These are phyloP conservation scores for Arabidopsis suecica DNA, from an alignment of 345 rosid species.

Conservation along the genomic window DNA sequence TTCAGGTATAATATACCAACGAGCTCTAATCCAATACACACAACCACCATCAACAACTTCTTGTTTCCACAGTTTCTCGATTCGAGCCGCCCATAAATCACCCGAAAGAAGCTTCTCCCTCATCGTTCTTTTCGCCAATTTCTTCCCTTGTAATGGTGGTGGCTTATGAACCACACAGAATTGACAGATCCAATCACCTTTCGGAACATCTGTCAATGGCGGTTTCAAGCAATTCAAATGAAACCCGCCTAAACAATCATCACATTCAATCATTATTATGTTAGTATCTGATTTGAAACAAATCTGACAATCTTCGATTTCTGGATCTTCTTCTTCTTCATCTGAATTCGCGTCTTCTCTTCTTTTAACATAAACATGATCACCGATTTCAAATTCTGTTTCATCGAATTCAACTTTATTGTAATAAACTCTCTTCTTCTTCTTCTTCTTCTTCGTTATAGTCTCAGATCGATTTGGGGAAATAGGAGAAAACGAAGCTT, in stretches of 20 bases:
- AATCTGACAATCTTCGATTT: slow-evolving; percentile 77
- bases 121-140: slow-evolving; percentile 57
- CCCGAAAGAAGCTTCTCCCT: slow-evolving; percentile 91
- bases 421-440: slow-evolving; percentile 66
- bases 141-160: slow-evolving; percentile 60
- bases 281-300: slow-evolving; percentile 68
- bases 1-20: slow-evolving; percentile 90
- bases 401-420: slow-evolving; percentile 75
- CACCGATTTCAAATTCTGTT: slow-evolving; percentile 74
- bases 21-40: slow-evolving; percentile 74
- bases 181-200: slow-evolving; percentile 87
- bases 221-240: slow-evolving; percentile 91
- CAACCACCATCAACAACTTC: slow-evolving; percentile 54
- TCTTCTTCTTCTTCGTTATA: slow-evolving; percentile 43
- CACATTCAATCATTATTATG: slow-evolving; percentile 82
- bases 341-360: slow-evolving; percentile 77
- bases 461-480: slow-evolving; percentile 63
- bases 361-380: slow-evolving; percentile 85
- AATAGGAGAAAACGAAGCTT: slow-evolving; percentile 52
- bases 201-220: slow-evolving; percentile 71
- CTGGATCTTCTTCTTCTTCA: slow-evolving; percentile 57
- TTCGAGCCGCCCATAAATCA: slow-evolving; percentile 83
- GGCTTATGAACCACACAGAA: slow-evolving; percentile 74
- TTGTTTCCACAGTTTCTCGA: slow-evolving; percentile 87
- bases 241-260: slow-evolving; percentile 87